Evolutionary conservation across 257 asterid genomes (phyloP).

Genomic region (Plectranthus barbatus): DNA sequence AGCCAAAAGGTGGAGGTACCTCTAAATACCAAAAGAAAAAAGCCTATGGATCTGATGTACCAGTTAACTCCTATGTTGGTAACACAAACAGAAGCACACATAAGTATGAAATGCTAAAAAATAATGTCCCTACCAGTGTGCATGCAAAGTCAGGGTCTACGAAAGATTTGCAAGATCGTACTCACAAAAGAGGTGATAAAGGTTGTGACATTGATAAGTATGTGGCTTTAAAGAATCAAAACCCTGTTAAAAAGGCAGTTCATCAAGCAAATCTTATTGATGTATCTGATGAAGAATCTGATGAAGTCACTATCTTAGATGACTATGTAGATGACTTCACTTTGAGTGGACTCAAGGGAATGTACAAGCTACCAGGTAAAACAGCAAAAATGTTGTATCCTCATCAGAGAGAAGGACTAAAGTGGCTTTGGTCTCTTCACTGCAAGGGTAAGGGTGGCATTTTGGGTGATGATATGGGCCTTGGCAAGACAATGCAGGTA

Average conservation of each 20-base stretch:
- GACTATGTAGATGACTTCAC: constrained; percentile 41
- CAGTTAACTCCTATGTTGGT: constrained; percentile 13
- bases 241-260: constrained; percentile 26
- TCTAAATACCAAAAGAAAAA: constrained; percentile 19
- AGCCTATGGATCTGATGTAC: constrained; percentile 11
- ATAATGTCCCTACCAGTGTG: constrained; percentile 12
- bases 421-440: constrained; percentile 98
- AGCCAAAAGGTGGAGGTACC: constrained; percentile 23
- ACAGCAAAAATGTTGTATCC: constrained; percentile 74
- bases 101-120: constrained; percentile 22
- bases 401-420: constrained; percentile 89
- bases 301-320: constrained; percentile 24
- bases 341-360: constrained; percentile 41
- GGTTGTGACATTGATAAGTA: constrained; percentile 25
- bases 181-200: constrained; percentile 25
- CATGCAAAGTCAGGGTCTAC: constrained; percentile 25
- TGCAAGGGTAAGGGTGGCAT: constrained; percentile 86
- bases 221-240: constrained; percentile 28
- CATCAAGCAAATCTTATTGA: constrained; percentile 32
- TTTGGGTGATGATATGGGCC: constrained; percentile 96
- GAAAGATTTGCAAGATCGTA: constrained; percentile 22
- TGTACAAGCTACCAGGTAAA: constrained; percentile 49
- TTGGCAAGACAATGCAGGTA: constrained; percentile 99
- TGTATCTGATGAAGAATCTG: constrained; percentile 32
- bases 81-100: constrained; percentile 16